These are phyloP conservation scores for Aristolochia californica DNA, from an alignment of 164 flowering plant species.

Conservation along the genomic window DNA sequence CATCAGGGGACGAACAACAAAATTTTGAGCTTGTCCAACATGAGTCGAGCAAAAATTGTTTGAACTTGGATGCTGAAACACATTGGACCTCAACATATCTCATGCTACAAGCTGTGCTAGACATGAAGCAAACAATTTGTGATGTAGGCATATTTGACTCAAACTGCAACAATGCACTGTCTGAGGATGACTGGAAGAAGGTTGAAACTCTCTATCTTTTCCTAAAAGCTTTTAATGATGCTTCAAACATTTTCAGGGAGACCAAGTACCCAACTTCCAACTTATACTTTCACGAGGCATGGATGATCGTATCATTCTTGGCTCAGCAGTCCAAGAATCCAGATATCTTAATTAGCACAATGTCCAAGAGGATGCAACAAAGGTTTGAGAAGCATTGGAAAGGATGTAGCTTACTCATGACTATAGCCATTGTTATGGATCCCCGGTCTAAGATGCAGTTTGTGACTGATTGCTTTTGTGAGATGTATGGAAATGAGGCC, in stretches of 20 bases:
- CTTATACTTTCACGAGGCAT: slow-evolving; percentile 53
- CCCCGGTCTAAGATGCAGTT: slow-evolving; percentile 84
- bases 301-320: slow-evolving; percentile 51
- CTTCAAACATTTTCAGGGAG: slow-evolving; percentile 40
- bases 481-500: slow-evolving; percentile 58
- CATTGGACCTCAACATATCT: slow-evolving; percentile 83
- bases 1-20: slow-evolving; percentile 41
- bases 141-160: slow-evolving; percentile 65
- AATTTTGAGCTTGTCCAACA: slow-evolving; percentile 53
- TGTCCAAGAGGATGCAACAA: slow-evolving; percentile 45
- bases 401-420: slow-evolving; percentile 46
- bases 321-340: slow-evolving; percentile 33
- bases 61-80: slow-evolving; percentile 51
- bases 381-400: slow-evolving; percentile 63
- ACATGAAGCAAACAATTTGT: slow-evolving; percentile 71
- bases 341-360: slow-evolving; percentile 37
- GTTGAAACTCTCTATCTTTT: slow-evolving; percentile 45
- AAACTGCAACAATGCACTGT: slow-evolving; percentile 40
- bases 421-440: slow-evolving; percentile 74
- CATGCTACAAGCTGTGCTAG: slow-evolving; percentile 66
- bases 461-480: slow-evolving; percentile 56
- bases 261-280: slow-evolving; percentile 42
- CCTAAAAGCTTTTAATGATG: slow-evolving; percentile 54
- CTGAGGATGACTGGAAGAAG: slow-evolving; percentile 76
- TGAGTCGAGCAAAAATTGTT: slow-evolving; percentile 44